Base-by-base conservation (phyloP, 2,329 filamentous ascomycete species). In the Leptographium radiaticola region DNA sequence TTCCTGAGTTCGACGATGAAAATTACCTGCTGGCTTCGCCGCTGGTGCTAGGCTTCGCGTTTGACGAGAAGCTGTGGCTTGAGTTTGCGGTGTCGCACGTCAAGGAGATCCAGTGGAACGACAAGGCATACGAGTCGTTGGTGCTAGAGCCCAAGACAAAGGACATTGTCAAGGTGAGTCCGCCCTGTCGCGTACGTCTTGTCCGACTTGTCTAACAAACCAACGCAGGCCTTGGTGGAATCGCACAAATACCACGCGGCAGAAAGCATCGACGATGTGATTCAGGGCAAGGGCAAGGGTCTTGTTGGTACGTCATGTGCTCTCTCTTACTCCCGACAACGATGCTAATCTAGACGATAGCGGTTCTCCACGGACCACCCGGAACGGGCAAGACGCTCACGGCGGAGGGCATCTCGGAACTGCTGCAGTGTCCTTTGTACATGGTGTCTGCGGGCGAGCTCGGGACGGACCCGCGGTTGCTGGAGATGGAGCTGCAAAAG, bases 61-160 rank as follows among this genome's bases (percentile, higher is more conserved):
- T 95, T 65, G 81, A 80, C 1, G 88, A 95, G 68, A 95, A 95
- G 69, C 74, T 88, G 11, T 96, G 89, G 90, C 77, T 95, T 0
- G 88, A 95, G 65, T 89, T 95, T 62, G 83, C 82, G 0, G 83
- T 96, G 20, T 87, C 85, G 0, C 83, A 84, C 1, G 77, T 95
- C 57, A 78, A 80, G 46, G 86, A 94, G 5, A 91, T 95, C 57
- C 76, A 82, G 39, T 95, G 87, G 87, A 91, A 95, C 62, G 80
- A 86, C 44, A 76, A 81, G 15, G 89, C 89, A 0, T 95, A 93
- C 68, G 80, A 86, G 49, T 89, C 85, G 0, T 74, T 95, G 34
- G 88, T 95, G 1, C 74, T 95, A 0, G 73, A 80, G 61, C 65
- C 73, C 3, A 74, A 76, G 59, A 80, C 75, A 18, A 81, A 83